Conservation (phyloP, 495 filamentous ascomycete species). For the Aspergillus leporis region DNA sequence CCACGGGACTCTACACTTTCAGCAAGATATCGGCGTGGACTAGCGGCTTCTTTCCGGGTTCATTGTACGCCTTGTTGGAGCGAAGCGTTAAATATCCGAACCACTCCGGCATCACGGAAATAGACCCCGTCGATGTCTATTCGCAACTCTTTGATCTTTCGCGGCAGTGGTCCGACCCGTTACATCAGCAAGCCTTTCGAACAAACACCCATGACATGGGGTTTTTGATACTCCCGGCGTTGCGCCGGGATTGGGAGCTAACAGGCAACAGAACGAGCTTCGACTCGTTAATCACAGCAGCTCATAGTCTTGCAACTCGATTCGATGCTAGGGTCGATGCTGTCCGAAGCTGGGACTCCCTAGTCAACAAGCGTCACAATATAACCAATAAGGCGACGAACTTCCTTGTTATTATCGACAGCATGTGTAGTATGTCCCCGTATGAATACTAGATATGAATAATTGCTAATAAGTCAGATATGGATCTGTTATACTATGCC, state of each 20-base stretch:
- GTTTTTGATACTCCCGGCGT: conserved; percentile 36
- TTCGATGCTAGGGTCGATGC: conserved; percentile 34
- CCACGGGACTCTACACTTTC: background rate
- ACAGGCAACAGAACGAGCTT: conserved; percentile 28
- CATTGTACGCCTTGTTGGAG: conserved; percentile 10
- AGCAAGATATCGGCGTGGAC: conserved; percentile 11
- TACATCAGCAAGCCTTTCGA: conserved; percentile 16
- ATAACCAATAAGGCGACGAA: conserved; percentile 23
- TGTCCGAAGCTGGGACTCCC: conserved; percentile 41
- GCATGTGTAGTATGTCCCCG: conserved; percentile 28
- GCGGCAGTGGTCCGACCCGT: conserved; percentile 5
- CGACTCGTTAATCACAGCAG: conserved; percentile 31
- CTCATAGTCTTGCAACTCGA: conserved; percentile 33
- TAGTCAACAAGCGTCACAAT: conserved; percentile 5
- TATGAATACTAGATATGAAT: background rate
- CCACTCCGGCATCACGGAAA: background rate
- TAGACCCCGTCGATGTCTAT: background rate
- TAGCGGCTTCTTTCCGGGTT: conserved; percentile 19
- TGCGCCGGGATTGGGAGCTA: conserved; percentile 29
- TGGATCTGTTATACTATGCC: conserved; percentile 47
- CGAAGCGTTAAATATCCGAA: conserved; percentile 10
- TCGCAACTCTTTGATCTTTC: background rate
- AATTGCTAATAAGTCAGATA: conserved; percentile 20
- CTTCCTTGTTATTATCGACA: conserved; percentile 46
- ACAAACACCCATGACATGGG: conserved; percentile 44